Base-by-base conservation (phyloP, 1,139 yeast species). In the Hemisphaericaspora lyxosophila region DNA sequence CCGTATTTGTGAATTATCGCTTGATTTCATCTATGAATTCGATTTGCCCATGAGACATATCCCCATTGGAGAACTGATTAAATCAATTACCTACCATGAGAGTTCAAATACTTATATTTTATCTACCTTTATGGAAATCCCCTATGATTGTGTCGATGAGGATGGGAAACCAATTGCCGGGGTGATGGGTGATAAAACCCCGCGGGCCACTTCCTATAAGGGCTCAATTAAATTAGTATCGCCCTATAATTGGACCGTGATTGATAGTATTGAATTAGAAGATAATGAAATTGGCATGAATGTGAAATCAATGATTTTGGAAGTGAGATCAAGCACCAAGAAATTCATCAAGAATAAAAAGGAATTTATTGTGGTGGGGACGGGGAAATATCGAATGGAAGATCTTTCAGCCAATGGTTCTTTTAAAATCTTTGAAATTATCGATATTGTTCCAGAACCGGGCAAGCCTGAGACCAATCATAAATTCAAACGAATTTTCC, bases 381-480 rank as follows among this genome's bases (percentile, higher is more conserved):
- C 92, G 1, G 86, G 95, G 1, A 71, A 75, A 42, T 77, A 82
- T 42, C 73, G 95, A 41, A 81, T 85, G 47, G 98, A 92, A 55
- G 97, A 89, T 63, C 67, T 85, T 41, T 78, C 89, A 4, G 78
- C 95, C 1, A 79, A 82, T 51, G 98, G 98, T 0, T 70, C 84
- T 2, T 85, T 88, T 59, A 79, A 81, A 46, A 66, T 90, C 2
- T 82, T 67, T 49, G 96, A 89, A 47, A 72, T 87, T 29, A 82
- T 85, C 38, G 90, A 83, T 45, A 85, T 89, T 57, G 88, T 88
- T 44, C 96, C 97, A 0, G 96, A 89, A 53, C 94, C 94, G 1
- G 92, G 85, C 0, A 77, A 73, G 43, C 96, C 97, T 0, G 95
- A 88, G 51, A 83, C 90, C 2, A 83, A 82, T 48, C 86, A 78